phyloP scores from a whole-genome alignment of 306 rosid genomes.

The Vigna unguiculata region DNA sequence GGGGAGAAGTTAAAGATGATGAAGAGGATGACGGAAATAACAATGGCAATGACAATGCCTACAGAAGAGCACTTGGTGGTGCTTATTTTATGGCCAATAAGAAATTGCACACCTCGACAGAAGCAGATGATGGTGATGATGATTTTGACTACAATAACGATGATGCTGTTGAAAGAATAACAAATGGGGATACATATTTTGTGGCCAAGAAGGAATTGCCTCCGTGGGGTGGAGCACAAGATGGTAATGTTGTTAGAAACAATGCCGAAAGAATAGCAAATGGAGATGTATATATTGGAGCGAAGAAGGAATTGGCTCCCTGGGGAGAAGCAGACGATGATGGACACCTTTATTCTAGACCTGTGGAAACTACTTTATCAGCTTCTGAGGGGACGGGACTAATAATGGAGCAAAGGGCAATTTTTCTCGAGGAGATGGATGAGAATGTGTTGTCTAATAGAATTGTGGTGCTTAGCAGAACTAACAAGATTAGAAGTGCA shows the following conservation, averaged over 20 bases:
- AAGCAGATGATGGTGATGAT: slow-evolving; percentile 33
- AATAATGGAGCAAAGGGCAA: slow-evolving; percentile 46
- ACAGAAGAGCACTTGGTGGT: slow-evolving; percentile 41
- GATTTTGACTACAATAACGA: background rate
- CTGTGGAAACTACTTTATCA: slow-evolving; percentile 33
- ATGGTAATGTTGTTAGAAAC: background rate
- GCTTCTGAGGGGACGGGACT: slow-evolving; percentile 41
- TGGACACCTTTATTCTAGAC: slow-evolving; percentile 37
- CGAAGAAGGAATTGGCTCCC: slow-evolving; percentile 56
- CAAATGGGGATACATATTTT: slow-evolving; percentile 30
- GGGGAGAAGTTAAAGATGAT: slow-evolving; percentile 47
- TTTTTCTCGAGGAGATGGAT: slow-evolving; percentile 73
- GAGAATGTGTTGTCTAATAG: slow-evolving; percentile 67
- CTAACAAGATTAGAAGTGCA: slow-evolving; percentile 78
- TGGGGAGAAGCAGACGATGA: slow-evolving; percentile 58
- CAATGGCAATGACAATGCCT: background rate
- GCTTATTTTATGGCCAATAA: slow-evolving; percentile 44
- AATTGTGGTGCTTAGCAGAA: slow-evolving; percentile 81
- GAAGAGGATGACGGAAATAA: background rate
- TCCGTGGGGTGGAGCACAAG: slow-evolving; percentile 58
- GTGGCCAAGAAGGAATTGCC: slow-evolving; percentile 49
- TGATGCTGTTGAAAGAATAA: background rate
- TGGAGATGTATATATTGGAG: slow-evolving; percentile 38
- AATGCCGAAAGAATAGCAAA: slow-evolving; percentile 34
- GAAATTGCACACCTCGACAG: slow-evolving; percentile 66